phyloP scores from a whole-genome alignment of 2,329 filamentous ascomycete species.

The Colletotrichum sp. region DNA sequence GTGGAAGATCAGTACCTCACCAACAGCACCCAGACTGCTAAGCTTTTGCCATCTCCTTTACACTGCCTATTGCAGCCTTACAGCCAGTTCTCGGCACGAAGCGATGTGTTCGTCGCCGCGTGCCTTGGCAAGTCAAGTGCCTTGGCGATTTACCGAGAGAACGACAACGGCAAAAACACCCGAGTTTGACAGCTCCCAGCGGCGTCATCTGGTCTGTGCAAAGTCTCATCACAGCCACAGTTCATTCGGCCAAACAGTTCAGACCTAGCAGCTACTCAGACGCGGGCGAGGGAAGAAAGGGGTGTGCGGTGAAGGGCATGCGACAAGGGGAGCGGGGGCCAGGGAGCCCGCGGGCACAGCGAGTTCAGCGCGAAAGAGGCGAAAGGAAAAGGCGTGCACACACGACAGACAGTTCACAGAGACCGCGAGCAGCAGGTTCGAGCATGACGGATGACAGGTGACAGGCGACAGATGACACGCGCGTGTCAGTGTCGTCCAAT shows the following conservation, averaged over 20 bases:
- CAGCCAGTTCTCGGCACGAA: not conserved
- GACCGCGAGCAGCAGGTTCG: not conserved
- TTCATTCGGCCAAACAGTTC: not conserved
- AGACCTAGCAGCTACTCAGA: not conserved
- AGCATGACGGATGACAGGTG: slow-evolving; percentile 9
- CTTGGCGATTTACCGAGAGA: not conserved
- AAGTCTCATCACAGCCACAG: not conserved
- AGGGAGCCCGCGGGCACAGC: not conserved
- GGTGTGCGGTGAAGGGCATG: not conserved
- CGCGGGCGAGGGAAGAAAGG: no score
- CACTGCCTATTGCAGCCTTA: not conserved
- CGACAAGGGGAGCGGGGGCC: not conserved
- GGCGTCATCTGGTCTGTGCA: not conserved
- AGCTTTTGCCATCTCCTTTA: not conserved
- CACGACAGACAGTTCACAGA: not conserved
- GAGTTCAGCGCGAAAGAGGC: not conserved
- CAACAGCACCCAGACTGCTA: not conserved
- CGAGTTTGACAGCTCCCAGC: not conserved
- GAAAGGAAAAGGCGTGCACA: not conserved
- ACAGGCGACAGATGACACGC: not conserved
- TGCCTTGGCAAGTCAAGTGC: not conserved
- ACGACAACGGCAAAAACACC: not conserved
- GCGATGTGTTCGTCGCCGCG: not conserved
- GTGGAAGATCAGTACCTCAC: not conserved
- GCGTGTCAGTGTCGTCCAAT: slow-evolving; percentile 4